Conservation (phyloP, 2,329 filamentous ascomycete species). For the Ascochyta clinopodiicola region DNA sequence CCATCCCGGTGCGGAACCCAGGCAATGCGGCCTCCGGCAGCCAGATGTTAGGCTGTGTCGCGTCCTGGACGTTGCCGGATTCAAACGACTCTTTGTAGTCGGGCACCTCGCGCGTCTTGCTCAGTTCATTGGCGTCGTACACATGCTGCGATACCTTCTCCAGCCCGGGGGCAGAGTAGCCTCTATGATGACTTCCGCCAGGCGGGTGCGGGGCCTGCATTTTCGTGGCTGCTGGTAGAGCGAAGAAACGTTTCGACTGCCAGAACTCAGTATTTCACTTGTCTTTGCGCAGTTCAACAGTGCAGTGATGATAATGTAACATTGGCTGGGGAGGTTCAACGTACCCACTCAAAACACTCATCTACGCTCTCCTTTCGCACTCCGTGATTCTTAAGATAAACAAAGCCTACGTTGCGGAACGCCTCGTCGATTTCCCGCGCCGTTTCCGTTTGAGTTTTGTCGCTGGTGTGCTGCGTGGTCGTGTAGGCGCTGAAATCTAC, state of each 20-base stretch:
- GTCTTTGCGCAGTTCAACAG: background rate
- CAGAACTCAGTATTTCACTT: background rate
- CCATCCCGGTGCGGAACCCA: constrained; percentile 44
- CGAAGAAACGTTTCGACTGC: constrained; percentile 48
- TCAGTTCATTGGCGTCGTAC: constrained; percentile 30
- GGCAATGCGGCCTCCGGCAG: constrained; percentile 47
- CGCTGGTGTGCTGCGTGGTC: constrained; percentile 26
- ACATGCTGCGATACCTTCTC: constrained; percentile 46
- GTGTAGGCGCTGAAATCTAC: constrained; percentile 39
- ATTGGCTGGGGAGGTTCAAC: background rate
- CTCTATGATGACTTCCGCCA: constrained; percentile 48
- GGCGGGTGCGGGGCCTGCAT: constrained; percentile 50
- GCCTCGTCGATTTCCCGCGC: constrained; percentile 48
- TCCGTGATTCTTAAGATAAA: constrained; percentile 51
- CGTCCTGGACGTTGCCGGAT: constrained; percentile 37
- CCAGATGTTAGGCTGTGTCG: constrained; percentile 51
- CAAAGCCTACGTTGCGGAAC: constrained; percentile 50
- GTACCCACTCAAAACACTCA: constrained; percentile 39
- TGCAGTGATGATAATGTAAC: background rate
- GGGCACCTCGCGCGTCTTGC: constrained; percentile 28
- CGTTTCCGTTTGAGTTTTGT: constrained; percentile 29
- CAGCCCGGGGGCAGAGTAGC: constrained; percentile 47
- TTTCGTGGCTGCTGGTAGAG: constrained; percentile 44
- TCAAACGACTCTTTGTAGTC: constrained; percentile 48
- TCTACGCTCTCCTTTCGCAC: constrained; percentile 39